A percentile compares a stretch with the other conserved stretches of the same genome.
These are phyloP conservation scores for Alternaria postmessia DNA, from an alignment of 2,329 filamentous ascomycete genomes.

Conservation along the genomic window DNA sequence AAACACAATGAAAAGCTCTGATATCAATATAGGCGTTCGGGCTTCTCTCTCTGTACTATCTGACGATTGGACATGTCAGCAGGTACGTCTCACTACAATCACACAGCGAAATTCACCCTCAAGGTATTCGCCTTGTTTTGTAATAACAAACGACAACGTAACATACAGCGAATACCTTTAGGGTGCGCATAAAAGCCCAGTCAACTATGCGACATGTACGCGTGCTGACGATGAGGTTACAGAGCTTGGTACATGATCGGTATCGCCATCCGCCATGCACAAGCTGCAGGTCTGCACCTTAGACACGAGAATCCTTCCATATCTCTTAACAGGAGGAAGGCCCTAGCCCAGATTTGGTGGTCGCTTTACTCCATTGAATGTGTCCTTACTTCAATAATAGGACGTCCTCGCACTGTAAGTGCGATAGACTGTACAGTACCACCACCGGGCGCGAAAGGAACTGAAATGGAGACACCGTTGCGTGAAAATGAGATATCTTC, in stretches of 20 bases:
- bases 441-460: conserved; percentile 8
- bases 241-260: conserved; percentile 51
- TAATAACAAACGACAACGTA: not conserved
- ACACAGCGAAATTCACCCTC: not conserved
- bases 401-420: conserved; percentile 44
- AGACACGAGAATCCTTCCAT: conserved; percentile 38
- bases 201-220: conserved; percentile 9
- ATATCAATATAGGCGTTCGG: conserved; percentile 36
- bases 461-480: conserved; percentile 7
- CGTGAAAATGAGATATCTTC: conserved; percentile 7
- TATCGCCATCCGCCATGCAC: conserved; percentile 47
- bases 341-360: conserved; percentile 49
- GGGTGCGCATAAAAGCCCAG: no score
- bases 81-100: conserved; percentile 36
- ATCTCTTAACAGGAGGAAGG: conserved; percentile 34
- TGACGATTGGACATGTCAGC: conserved; percentile 49
- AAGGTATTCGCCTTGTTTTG: not conserved
- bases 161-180: not conserved
- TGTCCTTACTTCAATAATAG: conserved; percentile 45
- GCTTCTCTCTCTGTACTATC: conserved; percentile 49
- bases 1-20: conserved; percentile 7
- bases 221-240: conserved; percentile 2
- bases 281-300: conserved; percentile 48
- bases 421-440: conserved; percentile 42
- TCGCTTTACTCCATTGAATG: conserved; percentile 47